Conservation (phyloP, 73 alveolate genomes). For the Tetrahymena malaccensis region DNA sequence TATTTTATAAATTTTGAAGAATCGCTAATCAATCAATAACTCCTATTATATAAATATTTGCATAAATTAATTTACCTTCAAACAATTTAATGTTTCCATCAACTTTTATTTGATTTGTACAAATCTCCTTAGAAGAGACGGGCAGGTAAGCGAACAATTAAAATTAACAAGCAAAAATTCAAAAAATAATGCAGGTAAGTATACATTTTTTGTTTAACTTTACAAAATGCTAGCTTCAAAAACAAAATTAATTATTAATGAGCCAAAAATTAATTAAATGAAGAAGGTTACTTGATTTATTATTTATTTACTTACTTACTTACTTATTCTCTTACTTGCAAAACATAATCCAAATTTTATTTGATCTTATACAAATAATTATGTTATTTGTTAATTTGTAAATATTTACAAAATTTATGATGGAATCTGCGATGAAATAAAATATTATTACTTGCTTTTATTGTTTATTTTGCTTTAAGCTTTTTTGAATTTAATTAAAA, state of each 20-base stretch:
- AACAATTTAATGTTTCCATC: background rate
- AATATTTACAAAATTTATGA: background rate
- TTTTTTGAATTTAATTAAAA: background rate
- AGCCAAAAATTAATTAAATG: background rate
- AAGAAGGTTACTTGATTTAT: background rate
- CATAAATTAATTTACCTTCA: background rate
- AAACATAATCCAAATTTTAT: background rate
- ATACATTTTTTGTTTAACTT: background rate
- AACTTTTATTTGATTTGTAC: background rate
- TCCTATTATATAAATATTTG: too few relatives aligned
- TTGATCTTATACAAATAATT: background rate
- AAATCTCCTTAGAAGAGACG: background rate
- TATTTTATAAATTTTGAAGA: background rate
- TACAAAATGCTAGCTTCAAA: background rate
- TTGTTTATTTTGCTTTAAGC: background rate
- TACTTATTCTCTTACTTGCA: too few relatives aligned
- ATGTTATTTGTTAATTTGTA: background rate
- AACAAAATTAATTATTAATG: background rate
- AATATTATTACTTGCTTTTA: background rate
- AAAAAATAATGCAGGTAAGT: background rate
- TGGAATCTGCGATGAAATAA: background rate
- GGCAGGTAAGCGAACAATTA: background rate
- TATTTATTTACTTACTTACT: too few relatives aligned
- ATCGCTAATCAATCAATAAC: background rate
- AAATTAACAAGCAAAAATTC: background rate